These are phyloP conservation scores for Erodium maritimum DNA, from an alignment of 345 rosid species.

Conservation along the genomic window DNA sequence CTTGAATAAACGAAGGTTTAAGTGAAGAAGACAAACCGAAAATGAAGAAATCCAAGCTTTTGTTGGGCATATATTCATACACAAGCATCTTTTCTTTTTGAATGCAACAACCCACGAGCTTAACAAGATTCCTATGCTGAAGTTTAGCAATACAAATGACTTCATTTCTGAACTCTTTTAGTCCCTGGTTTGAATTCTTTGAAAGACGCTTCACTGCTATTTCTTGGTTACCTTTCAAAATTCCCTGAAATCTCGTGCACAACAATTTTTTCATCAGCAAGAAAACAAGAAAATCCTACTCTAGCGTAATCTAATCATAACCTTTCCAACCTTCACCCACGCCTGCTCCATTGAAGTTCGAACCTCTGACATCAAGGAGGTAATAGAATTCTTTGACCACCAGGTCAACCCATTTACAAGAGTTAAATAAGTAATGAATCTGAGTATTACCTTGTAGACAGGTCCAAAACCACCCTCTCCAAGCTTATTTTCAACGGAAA, in stretches of 20 bases:
- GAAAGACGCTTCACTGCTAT: conserved; percentile 32
- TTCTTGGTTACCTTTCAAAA: conserved; percentile 18
- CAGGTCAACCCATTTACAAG: not conserved
- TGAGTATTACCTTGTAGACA: conserved; percentile 12
- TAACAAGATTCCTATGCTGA: conserved; percentile 23
- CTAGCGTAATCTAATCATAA: too few species aligned
- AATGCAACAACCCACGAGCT: conserved; percentile 23
- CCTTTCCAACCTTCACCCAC: too few species aligned
- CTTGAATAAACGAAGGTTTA: not conserved
- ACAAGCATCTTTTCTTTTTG: conserved; percentile 16
- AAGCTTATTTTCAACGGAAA: conserved; percentile 7
- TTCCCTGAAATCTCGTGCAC: conserved; percentile 12
- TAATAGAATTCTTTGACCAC: too few species aligned
- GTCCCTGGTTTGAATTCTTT: conserved; percentile 11
- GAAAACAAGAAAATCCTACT: too few species aligned
- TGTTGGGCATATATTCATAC: conserved; percentile 24
- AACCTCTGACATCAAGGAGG: too few species aligned
- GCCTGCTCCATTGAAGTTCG: too few species aligned
- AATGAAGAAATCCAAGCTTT: conserved; percentile 13
- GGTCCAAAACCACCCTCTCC: conserved; percentile 24
- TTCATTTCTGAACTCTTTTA: conserved; percentile 18
- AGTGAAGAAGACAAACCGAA: not conserved
- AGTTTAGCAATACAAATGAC: conserved; percentile 20
- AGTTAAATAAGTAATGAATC: not conserved
- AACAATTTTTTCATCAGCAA: not conserved